Conservation (phyloP, 306 rosid genomes). For the Sesbania bispinosa region DNA sequence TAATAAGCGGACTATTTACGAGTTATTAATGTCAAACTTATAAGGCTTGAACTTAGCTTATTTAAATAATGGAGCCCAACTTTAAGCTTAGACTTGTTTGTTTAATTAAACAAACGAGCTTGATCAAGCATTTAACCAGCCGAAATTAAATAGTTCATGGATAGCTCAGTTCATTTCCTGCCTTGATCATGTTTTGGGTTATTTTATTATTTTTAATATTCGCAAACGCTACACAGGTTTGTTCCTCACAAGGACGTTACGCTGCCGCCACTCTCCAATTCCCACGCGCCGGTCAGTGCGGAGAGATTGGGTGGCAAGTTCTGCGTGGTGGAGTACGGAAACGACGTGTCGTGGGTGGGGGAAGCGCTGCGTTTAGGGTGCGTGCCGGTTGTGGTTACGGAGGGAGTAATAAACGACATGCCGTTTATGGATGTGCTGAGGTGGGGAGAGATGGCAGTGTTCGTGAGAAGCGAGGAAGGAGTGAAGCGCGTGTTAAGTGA, state of each 20-base stretch:
- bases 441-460: constrained; percentile 65
- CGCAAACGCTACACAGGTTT: constrained; percentile 28
- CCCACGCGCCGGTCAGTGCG: constrained; percentile 21
- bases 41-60: too few relatives aligned
- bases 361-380: constrained; percentile 58
- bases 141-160: too few relatives aligned
- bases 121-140: too few relatives aligned
- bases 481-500: constrained; percentile 13
- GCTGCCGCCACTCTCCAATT: constrained; percentile 29
- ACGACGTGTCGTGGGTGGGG: constrained; percentile 46
- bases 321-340: constrained; percentile 47
- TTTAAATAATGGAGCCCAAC: too few relatives aligned
- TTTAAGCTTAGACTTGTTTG: too few relatives aligned
- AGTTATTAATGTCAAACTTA: too few relatives aligned
- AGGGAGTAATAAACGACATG: constrained; percentile 46
- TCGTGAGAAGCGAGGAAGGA: constrained; percentile 29
- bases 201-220: too few relatives aligned
- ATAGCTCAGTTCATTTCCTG: too few relatives aligned
- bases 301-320: constrained; percentile 27
- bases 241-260: constrained; percentile 71
- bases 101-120: too few relatives aligned
- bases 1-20: too few relatives aligned
- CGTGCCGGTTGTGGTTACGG: constrained; percentile 56
- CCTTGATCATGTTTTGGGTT: too few relatives aligned
- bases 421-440: constrained; percentile 71